These are phyloP conservation scores for Hymenoscyphus repandus DNA, from an alignment of 2,329 filamentous ascomycete species.

Conservation along the genomic window DNA sequence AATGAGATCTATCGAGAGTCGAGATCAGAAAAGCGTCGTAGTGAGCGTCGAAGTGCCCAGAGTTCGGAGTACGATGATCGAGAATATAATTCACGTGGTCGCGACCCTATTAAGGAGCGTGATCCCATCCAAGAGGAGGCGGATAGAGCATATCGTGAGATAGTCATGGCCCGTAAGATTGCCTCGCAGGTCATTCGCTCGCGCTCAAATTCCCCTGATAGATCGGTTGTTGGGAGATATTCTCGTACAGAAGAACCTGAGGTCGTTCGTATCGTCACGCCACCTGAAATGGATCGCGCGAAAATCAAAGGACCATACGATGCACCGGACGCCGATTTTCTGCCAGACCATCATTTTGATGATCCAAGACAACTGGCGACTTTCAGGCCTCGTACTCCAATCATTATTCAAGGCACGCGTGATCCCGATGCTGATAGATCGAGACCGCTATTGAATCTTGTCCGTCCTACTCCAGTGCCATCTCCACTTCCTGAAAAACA, in stretches of 20 bases:
- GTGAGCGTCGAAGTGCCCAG: slow-evolving; percentile 33
- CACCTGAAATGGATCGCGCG: slow-evolving; percentile 45
- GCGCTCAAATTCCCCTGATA: slow-evolving; percentile 45
- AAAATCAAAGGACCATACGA: slow-evolving; percentile 47
- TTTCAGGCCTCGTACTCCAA: slow-evolving; percentile 30
- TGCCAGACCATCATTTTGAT: slow-evolving; percentile 52
- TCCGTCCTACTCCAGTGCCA: slow-evolving; percentile 52
- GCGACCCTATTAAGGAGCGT: slow-evolving; percentile 16
- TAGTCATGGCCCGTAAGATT: slow-evolving; percentile 47
- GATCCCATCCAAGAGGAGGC: slow-evolving; percentile 53
- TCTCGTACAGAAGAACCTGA: slow-evolving; percentile 31
- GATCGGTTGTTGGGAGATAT: slow-evolving; percentile 53
- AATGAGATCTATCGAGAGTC: slow-evolving; percentile 29
- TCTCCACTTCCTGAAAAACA: slow-evolving; percentile 45
- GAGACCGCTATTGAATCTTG: slow-evolving; percentile 54
- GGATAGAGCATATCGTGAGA: slow-evolving; percentile 52
- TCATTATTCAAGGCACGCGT: slow-evolving; percentile 24
- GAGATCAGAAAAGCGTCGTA: slow-evolving; percentile 32
- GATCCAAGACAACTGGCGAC: slow-evolving; percentile 42
- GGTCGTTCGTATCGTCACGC: slow-evolving; percentile 46
- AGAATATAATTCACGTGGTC: slow-evolving; percentile 12
- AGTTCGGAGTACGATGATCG: slow-evolving; percentile 23
- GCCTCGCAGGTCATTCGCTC: slow-evolving; percentile 48
- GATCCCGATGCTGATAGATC: slow-evolving; percentile 24
- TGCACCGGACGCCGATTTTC: slow-evolving; percentile 58